Evolutionary conservation across 2,329 filamentous ascomycete species (phyloP).

Genomic region (Dactylellina drechsleri): DNA sequence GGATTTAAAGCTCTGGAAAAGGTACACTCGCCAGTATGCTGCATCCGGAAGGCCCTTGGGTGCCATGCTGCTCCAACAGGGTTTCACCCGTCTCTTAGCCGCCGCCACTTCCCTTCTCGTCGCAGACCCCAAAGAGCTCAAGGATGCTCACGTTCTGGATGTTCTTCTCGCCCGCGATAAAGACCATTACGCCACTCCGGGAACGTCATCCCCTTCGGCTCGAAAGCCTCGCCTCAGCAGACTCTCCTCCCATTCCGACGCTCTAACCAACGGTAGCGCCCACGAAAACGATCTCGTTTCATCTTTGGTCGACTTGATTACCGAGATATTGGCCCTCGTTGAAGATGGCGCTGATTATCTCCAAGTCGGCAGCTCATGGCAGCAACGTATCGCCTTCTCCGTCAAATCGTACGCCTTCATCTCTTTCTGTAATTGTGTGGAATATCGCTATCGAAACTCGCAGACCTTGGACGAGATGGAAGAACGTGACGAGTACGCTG

Average conservation of each 20-base stretch:
- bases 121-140: slow-evolving; percentile 70
- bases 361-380: slow-evolving; percentile 82
- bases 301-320: slow-evolving; percentile 75
- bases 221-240: slow-evolving; percentile 59
- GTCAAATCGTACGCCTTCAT: slow-evolving; percentile 85
- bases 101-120: slow-evolving; percentile 79
- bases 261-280: slow-evolving; percentile 60
- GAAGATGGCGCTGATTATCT: slow-evolving; percentile 92
- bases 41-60: slow-evolving; percentile 82
- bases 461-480: slow-evolving; percentile 31
- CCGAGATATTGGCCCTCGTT: slow-evolving; percentile 84
- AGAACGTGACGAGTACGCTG: slow-evolving; percentile 65
- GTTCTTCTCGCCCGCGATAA: slow-evolving; percentile 71
- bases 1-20: slow-evolving; percentile 77
- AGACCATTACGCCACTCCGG: slow-evolving; percentile 59
- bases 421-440: slow-evolving; percentile 84
- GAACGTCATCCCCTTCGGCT: slow-evolving; percentile 63
- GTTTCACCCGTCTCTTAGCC: slow-evolving; percentile 85
- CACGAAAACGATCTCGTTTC: slow-evolving; percentile 69
- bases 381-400: slow-evolving; percentile 84
- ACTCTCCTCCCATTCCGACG: slow-evolving; percentile 38
- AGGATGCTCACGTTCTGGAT: slow-evolving; percentile 75
- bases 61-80: slow-evolving; percentile 88
- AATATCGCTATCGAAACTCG: slow-evolving; percentile 71
- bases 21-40: slow-evolving; percentile 83